A percentile compares a stretch with the other conserved stretches of the same genome.
Evolutionary conservation across 1,284 basidiomycete genomes (phyloP).

Genomic region (Agroathelia rolfsii): DNA sequence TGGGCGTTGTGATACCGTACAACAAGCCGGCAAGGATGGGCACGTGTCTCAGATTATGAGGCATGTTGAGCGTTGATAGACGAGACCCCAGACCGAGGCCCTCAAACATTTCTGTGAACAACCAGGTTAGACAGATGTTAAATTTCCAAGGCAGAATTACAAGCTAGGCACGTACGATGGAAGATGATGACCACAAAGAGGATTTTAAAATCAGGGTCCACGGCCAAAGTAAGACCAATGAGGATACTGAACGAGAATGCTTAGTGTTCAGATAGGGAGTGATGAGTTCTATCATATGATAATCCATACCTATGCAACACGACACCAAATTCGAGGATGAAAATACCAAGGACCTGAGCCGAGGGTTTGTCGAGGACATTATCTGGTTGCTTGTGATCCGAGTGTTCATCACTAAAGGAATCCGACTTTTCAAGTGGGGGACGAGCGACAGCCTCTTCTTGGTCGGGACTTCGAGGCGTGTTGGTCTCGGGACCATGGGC

Average conservation of each 20-base stretch:
- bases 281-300: too few relatives aligned
- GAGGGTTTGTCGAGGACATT: slow-evolving; percentile 17
- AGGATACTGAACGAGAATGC: too few relatives aligned
- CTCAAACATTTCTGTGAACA: slow-evolving; percentile 88
- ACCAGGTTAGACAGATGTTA: too few relatives aligned
- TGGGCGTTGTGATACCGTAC: slow-evolving; percentile 75
- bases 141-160: too few relatives aligned
- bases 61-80: slow-evolving; percentile 65
- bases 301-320: slow-evolving; percentile 29
- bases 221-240: slow-evolving; percentile 32
- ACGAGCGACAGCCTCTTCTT: too few relatives aligned
- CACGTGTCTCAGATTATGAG: slow-evolving; percentile 46
- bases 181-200: slow-evolving; percentile 37
- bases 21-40: slow-evolving; percentile 56
- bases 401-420: too few relatives aligned
- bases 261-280: too few relatives aligned
- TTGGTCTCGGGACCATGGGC: slow-evolving; percentile 3
- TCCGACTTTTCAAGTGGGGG: too few relatives aligned
- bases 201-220: slow-evolving; percentile 25
- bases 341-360: slow-evolving; percentile 29
- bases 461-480: too few relatives aligned
- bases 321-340: slow-evolving; percentile 34
- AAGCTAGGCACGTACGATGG: too few relatives aligned
- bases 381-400: not conserved
- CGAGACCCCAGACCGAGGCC: slow-evolving; percentile 85